Evolutionary conservation across 371 early-diverging fungal genomes (phyloP).

Genomic region (Antonospora locustae): DNA sequence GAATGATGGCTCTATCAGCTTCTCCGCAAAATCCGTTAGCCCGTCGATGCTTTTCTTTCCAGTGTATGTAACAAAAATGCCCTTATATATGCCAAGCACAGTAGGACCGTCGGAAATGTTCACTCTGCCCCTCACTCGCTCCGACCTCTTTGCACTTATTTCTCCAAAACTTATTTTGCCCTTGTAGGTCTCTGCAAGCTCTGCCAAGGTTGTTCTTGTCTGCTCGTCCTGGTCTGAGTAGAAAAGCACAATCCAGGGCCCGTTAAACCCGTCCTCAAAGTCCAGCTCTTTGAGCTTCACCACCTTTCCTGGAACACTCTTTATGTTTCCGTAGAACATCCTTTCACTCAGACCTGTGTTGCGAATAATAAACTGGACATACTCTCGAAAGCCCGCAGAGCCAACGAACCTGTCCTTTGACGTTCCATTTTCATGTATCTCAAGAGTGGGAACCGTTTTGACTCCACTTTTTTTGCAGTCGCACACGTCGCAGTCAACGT

Average conservation of each 20-base stretch:
- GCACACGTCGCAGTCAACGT: conserved; percentile 49
- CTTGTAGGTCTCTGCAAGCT: conserved; percentile 44
- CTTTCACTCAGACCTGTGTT: conserved; percentile 20
- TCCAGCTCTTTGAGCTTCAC: conserved; percentile 37
- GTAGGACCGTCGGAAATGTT: conserved; percentile 51
- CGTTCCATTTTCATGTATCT: conserved; percentile 38
- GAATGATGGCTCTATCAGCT: conserved; percentile 50
- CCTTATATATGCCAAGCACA: conserved; percentile 51
- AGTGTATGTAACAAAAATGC: conserved; percentile 47
- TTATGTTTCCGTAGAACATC: conserved; percentile 25
- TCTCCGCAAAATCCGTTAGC: conserved; percentile 44
- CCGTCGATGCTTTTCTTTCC: conserved; percentile 11
- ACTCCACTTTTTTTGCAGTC: conserved; percentile 31
- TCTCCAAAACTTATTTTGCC: conserved; percentile 50
- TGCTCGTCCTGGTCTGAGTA: conserved; percentile 36
- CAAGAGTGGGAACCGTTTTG: conserved; percentile 49
- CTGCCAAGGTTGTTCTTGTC: conserved; percentile 29
- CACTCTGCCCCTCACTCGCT: conserved; percentile 41
- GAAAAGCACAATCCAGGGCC: conserved; percentile 55
- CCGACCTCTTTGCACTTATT: conserved; percentile 36
- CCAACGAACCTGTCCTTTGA: conserved; percentile 31
- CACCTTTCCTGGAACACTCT: conserved; percentile 15
- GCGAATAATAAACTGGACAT: conserved; percentile 36
- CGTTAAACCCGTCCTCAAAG: conserved; percentile 53
- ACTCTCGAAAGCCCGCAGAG: conserved; percentile 17